A percentile compares a stretch with the other conserved stretches of the same genome.
These are phyloP conservation scores for Phytomonas serpens DNA, from an alignment of 208 protist genomes.

Conservation along the genomic window DNA sequence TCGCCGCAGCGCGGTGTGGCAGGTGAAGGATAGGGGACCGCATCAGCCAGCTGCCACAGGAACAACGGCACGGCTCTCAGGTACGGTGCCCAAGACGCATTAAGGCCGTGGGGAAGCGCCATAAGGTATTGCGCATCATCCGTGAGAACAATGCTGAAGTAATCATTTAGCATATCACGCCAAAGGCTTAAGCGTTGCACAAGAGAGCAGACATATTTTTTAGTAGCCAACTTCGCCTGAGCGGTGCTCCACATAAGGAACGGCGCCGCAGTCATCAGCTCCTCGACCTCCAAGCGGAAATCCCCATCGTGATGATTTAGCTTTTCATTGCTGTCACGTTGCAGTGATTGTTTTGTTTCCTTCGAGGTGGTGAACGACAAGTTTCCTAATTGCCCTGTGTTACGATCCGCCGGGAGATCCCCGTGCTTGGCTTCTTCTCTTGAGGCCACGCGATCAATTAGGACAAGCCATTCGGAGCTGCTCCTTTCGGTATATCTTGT, in stretches of 20 bases:
- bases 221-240: constrained; percentile 12
- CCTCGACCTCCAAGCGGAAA: background rate
- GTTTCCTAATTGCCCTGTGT: background rate
- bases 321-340: background rate
- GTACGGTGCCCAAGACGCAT: constrained; percentile 53
- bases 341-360: background rate
- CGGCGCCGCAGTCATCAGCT: background rate
- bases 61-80: constrained; percentile 58
- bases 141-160: constrained; percentile 63
- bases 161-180: constrained; percentile 72
- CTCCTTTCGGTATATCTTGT: background rate
- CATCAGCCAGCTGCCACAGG: constrained; percentile 49
- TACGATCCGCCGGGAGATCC: background rate
- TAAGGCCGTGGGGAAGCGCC: constrained; percentile 51
- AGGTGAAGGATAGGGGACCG: constrained; percentile 46
- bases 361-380: background rate
- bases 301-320: background rate
- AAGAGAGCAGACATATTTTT: constrained; percentile 32
- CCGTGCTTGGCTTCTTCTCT: background rate
- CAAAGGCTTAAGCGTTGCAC: constrained; percentile 40
- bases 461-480: background rate
- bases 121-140: constrained; percentile 27
- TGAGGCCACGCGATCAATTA: background rate
- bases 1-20: background rate
- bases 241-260: background rate